phyloP scores from a whole-genome alignment of 2,329 filamentous ascomycete species.

The Colletotrichum sojae region DNA sequence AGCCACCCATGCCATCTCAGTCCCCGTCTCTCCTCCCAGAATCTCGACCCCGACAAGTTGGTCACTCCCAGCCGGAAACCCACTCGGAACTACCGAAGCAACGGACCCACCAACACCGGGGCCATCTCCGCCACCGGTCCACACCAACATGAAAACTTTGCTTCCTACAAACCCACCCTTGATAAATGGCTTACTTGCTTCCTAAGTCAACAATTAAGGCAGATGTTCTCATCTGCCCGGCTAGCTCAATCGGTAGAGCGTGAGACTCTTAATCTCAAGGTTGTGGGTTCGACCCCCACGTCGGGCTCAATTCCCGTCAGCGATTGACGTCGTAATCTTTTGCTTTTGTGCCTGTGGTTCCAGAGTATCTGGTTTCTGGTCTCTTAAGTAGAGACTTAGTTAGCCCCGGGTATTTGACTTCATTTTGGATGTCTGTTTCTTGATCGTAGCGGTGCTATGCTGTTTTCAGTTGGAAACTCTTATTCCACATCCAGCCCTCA shows the following conservation, averaged over 20 bases:
- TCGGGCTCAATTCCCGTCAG: conserved; percentile 45
- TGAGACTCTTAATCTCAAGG: conserved; percentile 72
- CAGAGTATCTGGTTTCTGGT: too few relatives aligned
- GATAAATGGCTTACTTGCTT: too few relatives aligned
- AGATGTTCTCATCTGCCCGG: conserved; percentile 55
- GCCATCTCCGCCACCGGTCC: neutral
- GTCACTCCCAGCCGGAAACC: neutral
- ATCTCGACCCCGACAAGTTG: neutral
- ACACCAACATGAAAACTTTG: conserved; percentile 25
- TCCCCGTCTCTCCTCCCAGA: neutral
- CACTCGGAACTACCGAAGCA: neutral
- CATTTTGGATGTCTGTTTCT: too few relatives aligned
- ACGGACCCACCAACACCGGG: neutral
- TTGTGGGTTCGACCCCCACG: conserved; percentile 44
- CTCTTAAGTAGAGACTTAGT: too few relatives aligned
- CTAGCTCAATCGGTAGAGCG: conserved; percentile 81
- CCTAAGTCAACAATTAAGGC: too few relatives aligned
- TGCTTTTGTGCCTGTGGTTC: neutral
- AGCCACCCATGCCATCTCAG: neutral
- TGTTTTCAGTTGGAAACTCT: too few relatives aligned
- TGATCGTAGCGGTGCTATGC: too few relatives aligned
- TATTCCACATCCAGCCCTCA: too few relatives aligned
- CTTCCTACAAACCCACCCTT: neutral
- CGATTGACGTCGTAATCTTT: conserved; percentile 22
- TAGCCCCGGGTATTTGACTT: too few relatives aligned